Base-by-base conservation (phyloP, 306 rosid species). In the Inga laurina region DNA sequence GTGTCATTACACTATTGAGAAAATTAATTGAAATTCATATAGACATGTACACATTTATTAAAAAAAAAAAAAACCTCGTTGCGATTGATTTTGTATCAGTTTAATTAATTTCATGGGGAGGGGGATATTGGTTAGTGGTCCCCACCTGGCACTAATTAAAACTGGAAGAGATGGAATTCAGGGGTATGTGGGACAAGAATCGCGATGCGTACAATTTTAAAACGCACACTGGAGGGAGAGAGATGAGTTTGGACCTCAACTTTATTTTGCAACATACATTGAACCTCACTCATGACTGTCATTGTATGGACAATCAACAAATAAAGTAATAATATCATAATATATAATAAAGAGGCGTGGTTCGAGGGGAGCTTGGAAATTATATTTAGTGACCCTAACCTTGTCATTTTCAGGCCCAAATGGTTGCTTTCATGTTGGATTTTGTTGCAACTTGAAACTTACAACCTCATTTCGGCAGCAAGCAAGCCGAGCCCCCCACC, bases 391-490 rank as follows among this genome's bases (percentile, higher is more conserved):
- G n/a, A 27, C 59, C 76, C 21, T 46, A 45, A 6, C 6, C 12
- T 45, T 45, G 77, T 73, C 62, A 11, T 73, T 48, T 73, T 73
- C 61, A 15, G 43, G 77, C 43, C 61, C 57, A 71, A 71, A 22
- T 43, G 19, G 19, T n/a, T 71, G 46, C 51, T 21, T 46, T 45
- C 76, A 14, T 27, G 61, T 27, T 46, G 41, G 59, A 72, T 46
- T 72, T 45, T 45, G 76, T 46, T 72, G 8, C 77, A 30, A 48
- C 61, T 46, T 72, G 57, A 12, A 22, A 44, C 35, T 44, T 45
- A 35, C 7, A 69, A 41, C 21, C 32, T 41, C 52, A 21, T 41
- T 70, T 21, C n/a, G 6, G 39, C 27, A 6, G 46, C 46, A 35
- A 67, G 10, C 19, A 35, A 67, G 10, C 19, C 3, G 12, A 8